A percentile compares a stretch with the other conserved stretches of the same genome.
Conservation (phyloP, 2,329 filamentous ascomycete genomes). For the Dothiorella sarmentorum region DNA sequence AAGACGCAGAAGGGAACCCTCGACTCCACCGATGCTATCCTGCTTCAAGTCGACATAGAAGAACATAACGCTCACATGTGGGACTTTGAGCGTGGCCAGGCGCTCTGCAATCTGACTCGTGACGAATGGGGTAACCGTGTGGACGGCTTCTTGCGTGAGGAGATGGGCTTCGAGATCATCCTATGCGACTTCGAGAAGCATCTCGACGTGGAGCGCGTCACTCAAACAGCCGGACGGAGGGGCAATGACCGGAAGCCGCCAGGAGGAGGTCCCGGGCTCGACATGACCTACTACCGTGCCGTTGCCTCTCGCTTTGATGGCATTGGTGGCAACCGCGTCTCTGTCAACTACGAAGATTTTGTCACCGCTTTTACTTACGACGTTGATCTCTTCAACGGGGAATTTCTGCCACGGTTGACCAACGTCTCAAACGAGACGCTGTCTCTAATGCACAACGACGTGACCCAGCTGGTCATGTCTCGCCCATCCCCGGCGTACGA, state of each 20-base stretch:
- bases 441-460: slow-evolving; percentile 39
- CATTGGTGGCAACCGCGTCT: slow-evolving; percentile 43
- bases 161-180: slow-evolving; percentile 68
- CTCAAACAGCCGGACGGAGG: slow-evolving; percentile 18
- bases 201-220: slow-evolving; percentile 36
- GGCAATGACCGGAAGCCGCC: slow-evolving; percentile 20
- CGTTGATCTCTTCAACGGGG: slow-evolving; percentile 40
- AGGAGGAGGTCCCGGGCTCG: slow-evolving; percentile 17
- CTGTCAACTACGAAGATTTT: slow-evolving; percentile 48
- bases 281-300: slow-evolving; percentile 37
- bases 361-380: slow-evolving; percentile 46
- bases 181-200: slow-evolving; percentile 58
- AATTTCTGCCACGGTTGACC: slow-evolving; percentile 39
- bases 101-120: slow-evolving; percentile 54
- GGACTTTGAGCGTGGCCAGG: slow-evolving; percentile 52
- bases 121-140: slow-evolving; percentile 51
- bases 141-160: slow-evolving; percentile 65
- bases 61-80: slow-evolving; percentile 30
- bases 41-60: slow-evolving; percentile 37
- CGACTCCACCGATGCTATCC: slow-evolving; percentile 62
- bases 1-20: slow-evolving; percentile 65
- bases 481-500: slow-evolving; percentile 17
- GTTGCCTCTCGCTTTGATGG: slow-evolving; percentile 43
- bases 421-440: slow-evolving; percentile 35
- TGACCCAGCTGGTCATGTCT: slow-evolving; percentile 42